These are phyloP conservation scores for Starmerella sirachaensis DNA, from an alignment of 805 yeast species.

Conservation along the genomic window DNA sequence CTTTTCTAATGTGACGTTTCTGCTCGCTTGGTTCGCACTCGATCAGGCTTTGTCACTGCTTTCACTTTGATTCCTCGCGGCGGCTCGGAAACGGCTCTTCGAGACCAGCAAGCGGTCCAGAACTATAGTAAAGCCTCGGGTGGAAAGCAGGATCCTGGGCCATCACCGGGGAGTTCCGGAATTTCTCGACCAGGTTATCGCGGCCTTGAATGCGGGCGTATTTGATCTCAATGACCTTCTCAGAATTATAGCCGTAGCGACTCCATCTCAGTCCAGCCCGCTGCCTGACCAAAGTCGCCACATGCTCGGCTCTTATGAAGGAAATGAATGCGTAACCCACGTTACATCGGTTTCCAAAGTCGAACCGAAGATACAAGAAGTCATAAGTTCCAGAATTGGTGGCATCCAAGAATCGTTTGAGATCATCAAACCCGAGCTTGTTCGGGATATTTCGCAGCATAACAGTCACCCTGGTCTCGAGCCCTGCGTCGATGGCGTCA, in stretches of 20 bases:
- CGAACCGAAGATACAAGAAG: slow-evolving; percentile 39
- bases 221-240: slow-evolving; percentile 39
- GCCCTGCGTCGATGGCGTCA: slow-evolving; percentile 31
- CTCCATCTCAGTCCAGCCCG: slow-evolving; percentile 40
- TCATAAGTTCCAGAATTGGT: slow-evolving; percentile 33
- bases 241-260: slow-evolving; percentile 33
- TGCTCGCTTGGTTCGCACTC: too few relatives aligned
- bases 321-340: slow-evolving; percentile 47
- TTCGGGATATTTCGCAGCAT: slow-evolving; percentile 48
- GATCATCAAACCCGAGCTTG: slow-evolving; percentile 36
- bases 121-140: slow-evolving; percentile 38
- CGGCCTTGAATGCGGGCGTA: slow-evolving; percentile 44
- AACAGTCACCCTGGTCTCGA: slow-evolving; percentile 37
- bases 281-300: slow-evolving; percentile 35
- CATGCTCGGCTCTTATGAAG: slow-evolving; percentile 35
- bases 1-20: too few relatives aligned
- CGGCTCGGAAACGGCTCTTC: slow-evolving; percentile 30
- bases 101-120: slow-evolving; percentile 34
- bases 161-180: slow-evolving; percentile 41
- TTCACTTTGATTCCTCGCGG: neutral
- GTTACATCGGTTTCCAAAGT: slow-evolving; percentile 41
- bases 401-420: slow-evolving; percentile 37
- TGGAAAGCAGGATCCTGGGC: slow-evolving; percentile 36
- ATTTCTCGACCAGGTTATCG: slow-evolving; percentile 35
- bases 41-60: too few relatives aligned